Evolutionary conservation across 352 stramenopile genomes (phyloP), one percentile per base, ranked within the genome.

Genomic region (Phytophthora europaea): DNA sequence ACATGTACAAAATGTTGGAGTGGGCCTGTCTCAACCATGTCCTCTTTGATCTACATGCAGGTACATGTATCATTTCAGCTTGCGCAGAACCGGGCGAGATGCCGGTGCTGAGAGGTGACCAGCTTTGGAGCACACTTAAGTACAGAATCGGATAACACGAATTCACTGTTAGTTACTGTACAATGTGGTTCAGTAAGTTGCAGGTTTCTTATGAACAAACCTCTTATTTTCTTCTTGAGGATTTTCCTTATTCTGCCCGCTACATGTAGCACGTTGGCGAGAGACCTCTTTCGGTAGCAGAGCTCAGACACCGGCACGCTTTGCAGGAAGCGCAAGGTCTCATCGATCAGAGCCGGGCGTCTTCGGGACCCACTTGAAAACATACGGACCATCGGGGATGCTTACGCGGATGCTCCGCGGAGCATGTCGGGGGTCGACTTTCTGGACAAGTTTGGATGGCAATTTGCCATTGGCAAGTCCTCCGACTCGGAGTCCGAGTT

Each of bases 301-400:
- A 13, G 13, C 48, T 12, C 58, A 10, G 57, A 67, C 65, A 72
- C 65, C 65, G 65, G 65, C 54, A 71, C 26, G 64, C 38, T 60
- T 15, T 36, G 22, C 31, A 36, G 38, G 56, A 72, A 66, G 65
- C 47, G 65, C 33, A 66, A 65, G 56, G 61, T 54, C 28, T 34
- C 36, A 51, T 60, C 56, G 56, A 28, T 61, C 65, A 66, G 56
- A 72, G 65, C 56, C 56, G 65, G 55, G 64, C 54, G 57, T 28
- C 40, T 45, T 53, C 38, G 38, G 31, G 53, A 60, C 53, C 36
- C 55, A 58, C 31, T 45, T 64, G 38, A 43, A 33, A 65, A 60
- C 56, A 66, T 72, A 47, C 65, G 47, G 65, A 72, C 18, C 15
- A 9, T 13, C 8, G 47, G 47, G 47, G 47, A 54, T 50, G 40